Base-by-base conservation (phyloP, 1,284 basidiomycete genomes). In the Vanrija sp. region DNA sequence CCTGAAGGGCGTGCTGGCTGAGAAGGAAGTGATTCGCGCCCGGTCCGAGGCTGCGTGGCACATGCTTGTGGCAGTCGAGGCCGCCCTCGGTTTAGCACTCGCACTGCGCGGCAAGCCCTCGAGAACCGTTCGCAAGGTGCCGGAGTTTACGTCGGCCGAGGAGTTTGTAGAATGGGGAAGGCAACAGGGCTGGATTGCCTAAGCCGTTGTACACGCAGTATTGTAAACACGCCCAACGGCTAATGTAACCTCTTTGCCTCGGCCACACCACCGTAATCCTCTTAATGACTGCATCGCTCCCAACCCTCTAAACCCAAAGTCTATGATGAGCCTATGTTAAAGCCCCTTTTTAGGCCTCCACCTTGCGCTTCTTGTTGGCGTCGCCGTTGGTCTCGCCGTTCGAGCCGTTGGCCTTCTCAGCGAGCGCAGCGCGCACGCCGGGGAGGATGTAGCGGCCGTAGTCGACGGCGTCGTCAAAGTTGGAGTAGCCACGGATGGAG, bases 361-460 rank as follows among this genome's bases (percentile, higher is more conserved):
- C 77, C 89, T 74, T 70, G 93, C 91, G 84, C 67, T 87, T 83
- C 43, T 91, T 93, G 23, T 88, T 31, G 8, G 31, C 12, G 9
- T 31, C 31, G 31, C 31, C 31, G 31, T 31, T 31, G 31, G 31
- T 14, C n/a, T n/a, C n/a, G 31, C 31, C 31, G 31, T 31, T 31
- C 4, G 31, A n/a, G n/a, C n/a, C 31, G 9, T 9, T 14, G 2
- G 31, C 31, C 31, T 31, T 31, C 31, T 35, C 36, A n/a, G 36
- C 36, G 2, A 48, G 23, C 16, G n/a, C 18, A 15, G 8, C 7
- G 45, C 16, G 42, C 4, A 66, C 64, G 18, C 60, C 64, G 4
- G 64, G 64, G 24, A 66, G 54, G 53, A 66, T 62, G 53, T 64
- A 66, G 47, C 64, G 45, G 23, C 64, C 64, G 51, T 66, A 66